Base-by-base conservation (phyloP, 768 basidiomycete species). In the Leccinum aurantiacum region DNA sequence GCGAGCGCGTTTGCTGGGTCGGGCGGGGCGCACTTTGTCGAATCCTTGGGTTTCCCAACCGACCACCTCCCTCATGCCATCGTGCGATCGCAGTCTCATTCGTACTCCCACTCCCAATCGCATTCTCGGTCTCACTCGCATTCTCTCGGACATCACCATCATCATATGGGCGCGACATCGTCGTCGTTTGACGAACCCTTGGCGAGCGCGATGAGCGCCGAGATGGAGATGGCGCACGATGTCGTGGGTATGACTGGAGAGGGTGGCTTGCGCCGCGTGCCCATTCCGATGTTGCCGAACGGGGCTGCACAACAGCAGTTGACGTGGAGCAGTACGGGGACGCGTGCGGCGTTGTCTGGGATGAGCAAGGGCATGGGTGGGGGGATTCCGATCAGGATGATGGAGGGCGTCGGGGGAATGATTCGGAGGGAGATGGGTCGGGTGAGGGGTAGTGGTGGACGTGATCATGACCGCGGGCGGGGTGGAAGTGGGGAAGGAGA, bases 201-300 rank as follows among this genome's bases (percentile, higher is more conserved):
- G 25, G 86, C 88, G 1, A 86, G 82, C 0, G 92, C 93, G 0
- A 82, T 95, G 59, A 72, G 84, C 1, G 84, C 82, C 1, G 82
- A 82, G 10, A 78, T 93, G 33, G 84, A 82, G 10, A 78, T 93
- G 35, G 84, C 84, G 37, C 77, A 83, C 79, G 24, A 76, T 70
- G 17, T 62, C n/a, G 1, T 44, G 5, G 44, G 44, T 11, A 1
- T 3, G n/a, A 47, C 67, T 76, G 19, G 72, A 58, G 2, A 71
- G 74, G 33, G 76, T 78, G 0, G 80, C 84, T 33, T 19, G 10
- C 44, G 44, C 44, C n/a, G 56, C 0, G 53, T 37, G 27, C 57
- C 35, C 52, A 79, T 94, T 2, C 93, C 93, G 0, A 91, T 91
- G 84, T 79, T 89, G 38, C 93, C 92, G 0, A 95, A 95, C 63